Evolutionary conservation across 805 yeast genomes (phyloP), one percentile per base, ranked within the genome.

Genomic region (Candida ulmi): DNA sequence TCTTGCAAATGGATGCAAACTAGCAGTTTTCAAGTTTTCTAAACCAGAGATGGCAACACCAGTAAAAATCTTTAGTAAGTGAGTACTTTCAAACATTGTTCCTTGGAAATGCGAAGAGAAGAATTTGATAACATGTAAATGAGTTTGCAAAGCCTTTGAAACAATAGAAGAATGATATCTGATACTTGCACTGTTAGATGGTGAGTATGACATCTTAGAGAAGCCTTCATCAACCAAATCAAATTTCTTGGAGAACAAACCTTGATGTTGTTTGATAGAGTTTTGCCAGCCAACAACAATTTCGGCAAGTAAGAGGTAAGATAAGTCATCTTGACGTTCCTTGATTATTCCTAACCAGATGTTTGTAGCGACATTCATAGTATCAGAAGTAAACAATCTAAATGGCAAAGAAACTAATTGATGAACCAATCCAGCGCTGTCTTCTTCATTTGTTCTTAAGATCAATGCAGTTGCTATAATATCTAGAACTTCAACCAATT

Each of bases 131-230:
- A 93, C 69, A 41, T 73, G 71, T 30, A 76, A 60, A 57, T 93
- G 97, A 0, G 95, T 85, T 39, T 79, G 78, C 41, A 76, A 62
- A 5, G 68, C 58, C 37, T 69, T 63, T 5, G 72, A 68, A 1
- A 80, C 78, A 2, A 57, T 47, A 2, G 62, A 58, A 0, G 87
- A 78, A 26, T 66, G 62, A 43, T 72, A 76, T 39, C 74, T 74
- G 8, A 81, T 70, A 7, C 67, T 69, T 33, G 68, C 66, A 48
- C 78, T 80, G 61, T 83, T 80, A 34, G 95, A 80, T 11, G 99
- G 97, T 1, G 88, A 65, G 52, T 93, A 93, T 46, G 86, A 93
- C 99, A 93, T 93, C 37, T 69, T 71, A 46, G 75, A 63, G 58
- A 69, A 81, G 40, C 81, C 85, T 18, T 91, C 81, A 40, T 70